Percentiles rank a stretch among this genome's conserved stretches.
Conservation (phyloP, 805 yeast species). For the Teunomyces cretensis region DNA sequence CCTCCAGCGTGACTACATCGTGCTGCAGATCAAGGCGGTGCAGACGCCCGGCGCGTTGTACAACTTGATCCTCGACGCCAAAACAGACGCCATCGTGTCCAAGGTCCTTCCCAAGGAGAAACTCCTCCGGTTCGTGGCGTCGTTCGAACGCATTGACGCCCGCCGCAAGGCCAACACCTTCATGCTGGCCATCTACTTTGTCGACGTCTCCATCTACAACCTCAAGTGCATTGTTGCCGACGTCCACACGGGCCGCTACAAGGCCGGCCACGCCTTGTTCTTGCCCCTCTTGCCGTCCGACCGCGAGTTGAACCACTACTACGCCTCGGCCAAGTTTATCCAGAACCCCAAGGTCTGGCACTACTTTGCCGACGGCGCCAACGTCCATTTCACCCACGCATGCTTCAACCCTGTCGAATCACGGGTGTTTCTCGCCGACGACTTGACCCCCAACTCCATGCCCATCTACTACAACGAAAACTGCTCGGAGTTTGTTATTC, state of each 20-base stretch:
- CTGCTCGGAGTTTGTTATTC: slow-evolving; percentile 60
- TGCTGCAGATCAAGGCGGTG: slow-evolving; percentile 29
- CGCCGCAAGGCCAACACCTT: slow-evolving; percentile 59
- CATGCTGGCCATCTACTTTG: slow-evolving; percentile 76
- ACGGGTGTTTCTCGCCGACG: slow-evolving; percentile 68
- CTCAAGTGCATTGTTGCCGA: slow-evolving; percentile 80
- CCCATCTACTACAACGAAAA: slow-evolving; percentile 69
- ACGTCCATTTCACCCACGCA: slow-evolving; percentile 27
- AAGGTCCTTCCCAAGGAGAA: slow-evolving; percentile 49
- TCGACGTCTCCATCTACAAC: slow-evolving; percentile 67
- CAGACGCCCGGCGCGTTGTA: slow-evolving; percentile 32
- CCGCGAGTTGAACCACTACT: slow-evolving; percentile 17
- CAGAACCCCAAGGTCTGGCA: slow-evolving; percentile 28
- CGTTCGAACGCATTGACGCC: slow-evolving; percentile 64
- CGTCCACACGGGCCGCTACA: slow-evolving; percentile 68
- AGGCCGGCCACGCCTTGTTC: slow-evolving; percentile 69
- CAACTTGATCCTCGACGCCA: slow-evolving; percentile 54
- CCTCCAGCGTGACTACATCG: slow-evolving; percentile 29
- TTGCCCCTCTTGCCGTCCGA: slow-evolving; percentile 42
- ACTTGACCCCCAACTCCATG: slow-evolving; percentile 51
- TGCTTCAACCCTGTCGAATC: slow-evolving; percentile 66
- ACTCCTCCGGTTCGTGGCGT: slow-evolving; percentile 54
- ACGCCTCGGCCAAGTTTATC: slow-evolving; percentile 23
- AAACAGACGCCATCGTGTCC: slow-evolving; percentile 48
- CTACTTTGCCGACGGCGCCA: slow-evolving; percentile 32